Base-by-base conservation (phyloP, 495 filamentous ascomycete species). In the Baudoinia panamericana region DNA sequence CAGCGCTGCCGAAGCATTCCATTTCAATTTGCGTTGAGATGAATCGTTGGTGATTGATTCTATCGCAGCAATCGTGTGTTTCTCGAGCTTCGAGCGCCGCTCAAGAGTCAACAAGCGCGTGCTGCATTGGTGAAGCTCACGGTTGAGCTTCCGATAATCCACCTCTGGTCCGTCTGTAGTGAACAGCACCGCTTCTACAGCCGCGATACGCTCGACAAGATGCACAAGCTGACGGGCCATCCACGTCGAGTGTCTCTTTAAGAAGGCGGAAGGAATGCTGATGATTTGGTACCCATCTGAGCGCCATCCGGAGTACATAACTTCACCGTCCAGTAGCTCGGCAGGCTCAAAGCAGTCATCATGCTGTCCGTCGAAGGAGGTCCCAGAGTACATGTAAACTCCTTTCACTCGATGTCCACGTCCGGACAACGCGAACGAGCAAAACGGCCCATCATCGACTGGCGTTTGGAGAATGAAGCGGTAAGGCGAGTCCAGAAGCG, bases 241-340 rank as follows among this genome's bases (percentile, higher is more conserved):
- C 12, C 30, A 40, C 12, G 16, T 11, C 5, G 37, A 23, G 12
- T 40, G 37, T 2, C 5, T 21, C 19, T 23, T 33, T 5, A 22
- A 16, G 19, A 42, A 17, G 2, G 39, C 39, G 20, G 4, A 19
- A 2, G 39, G 39, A 5, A 42, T n/a, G 30, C 6, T 24, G 4
- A 34, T 25, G 17, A 42, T 42, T 30, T 42, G 39, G 7, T 23
- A 10, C 8, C 39, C 39, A 6, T 28, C 15, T 8, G 20, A 15
- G 28, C 39, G 39, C 39, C 39, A 42, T 11, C 39, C 29, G n/a
- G 39, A 42, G n/a, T 21, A 11, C 13, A 42, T 26, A 8, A 5
- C 11, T 19, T 42, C 39, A 23, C 20, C 18, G 2, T 32, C 2
- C 4, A 42, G 8, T 3, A 23, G 4, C 9, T 12, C 28, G 3